Evolutionary conservation across 306 rosid species (phyloP), one percentile per base, ranked within the genome.

Genomic region (Fragaria ananassa): DNA sequence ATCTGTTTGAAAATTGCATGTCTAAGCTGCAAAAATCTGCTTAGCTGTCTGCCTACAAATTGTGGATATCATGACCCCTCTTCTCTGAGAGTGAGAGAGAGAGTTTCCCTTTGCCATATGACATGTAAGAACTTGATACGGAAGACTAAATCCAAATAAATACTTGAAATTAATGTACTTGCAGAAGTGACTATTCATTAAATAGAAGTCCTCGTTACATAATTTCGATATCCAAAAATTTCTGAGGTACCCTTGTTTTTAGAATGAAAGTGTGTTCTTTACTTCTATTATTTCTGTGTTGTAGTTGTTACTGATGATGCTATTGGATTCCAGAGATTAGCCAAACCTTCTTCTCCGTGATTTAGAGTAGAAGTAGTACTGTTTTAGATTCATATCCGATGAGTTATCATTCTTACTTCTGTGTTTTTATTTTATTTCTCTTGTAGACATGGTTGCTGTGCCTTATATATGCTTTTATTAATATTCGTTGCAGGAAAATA

Each of bases 401-500:
- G 37, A 31, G 21, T 15, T 64, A 18, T 27, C 8, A 31, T 31
- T 0, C 68, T 44, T 44, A 29, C 5, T 17, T 11, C 12, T 8
- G 21, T 29, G 0, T 4, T 54, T 44, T 45, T 10, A n/a, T 21
- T 10, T 35, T 39, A 25, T 31, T 27, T 15, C 21, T 27, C 11
- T 21, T 31, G 1, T 31, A 67, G 49, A 27, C 21, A n/a, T n/a
- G 39, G 14, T 21, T 27, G 10, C 18, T 25, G 62, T 69, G 54
- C 66, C 8, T 29, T 47, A 19, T 45, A 2, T 14, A 31, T 75
- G 9, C 8, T 49, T 19, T 2, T 18, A 35, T 72, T 12, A 31
- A 63, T 81, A 23, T 69, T 8, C 0, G n/a, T 42, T 87, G 72
- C 87, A 95, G 99, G 97, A 93, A 85, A 93, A 90, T 78, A 93